phyloP scores from a whole-genome alignment of 1,139 yeast species.

The Sporopachydermia cereana region DNA sequence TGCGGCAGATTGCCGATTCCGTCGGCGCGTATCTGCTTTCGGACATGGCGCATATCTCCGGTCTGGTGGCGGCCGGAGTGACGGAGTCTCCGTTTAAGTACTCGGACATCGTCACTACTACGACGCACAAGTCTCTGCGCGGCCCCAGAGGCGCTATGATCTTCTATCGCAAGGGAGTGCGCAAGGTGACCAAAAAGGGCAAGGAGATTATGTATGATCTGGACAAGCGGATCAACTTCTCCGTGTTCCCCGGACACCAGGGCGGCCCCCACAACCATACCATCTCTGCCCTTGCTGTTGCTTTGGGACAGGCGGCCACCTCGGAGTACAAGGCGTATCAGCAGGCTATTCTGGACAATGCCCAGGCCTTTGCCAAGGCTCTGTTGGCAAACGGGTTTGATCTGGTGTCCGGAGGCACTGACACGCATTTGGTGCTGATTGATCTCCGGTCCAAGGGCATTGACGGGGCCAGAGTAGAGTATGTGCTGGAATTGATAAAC shows the following conservation, averaged over 20 bases:
- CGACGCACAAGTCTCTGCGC: slow-evolving; percentile 93
- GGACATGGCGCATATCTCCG: slow-evolving; percentile 97
- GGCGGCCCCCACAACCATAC: slow-evolving; percentile 99
- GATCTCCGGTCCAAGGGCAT: slow-evolving; percentile 75
- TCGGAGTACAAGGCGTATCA: slow-evolving; percentile 87
- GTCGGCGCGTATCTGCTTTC: slow-evolving; percentile 87
- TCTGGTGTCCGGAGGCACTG: slow-evolving; percentile 88
- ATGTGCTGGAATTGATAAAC: slow-evolving; percentile 78
- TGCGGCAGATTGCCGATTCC: slow-evolving; percentile 80
- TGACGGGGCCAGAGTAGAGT: slow-evolving; percentile 94
- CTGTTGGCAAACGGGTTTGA: slow-evolving; percentile 58
- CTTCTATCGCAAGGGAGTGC: slow-evolving; percentile 86
- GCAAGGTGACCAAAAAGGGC: slow-evolving; percentile 78
- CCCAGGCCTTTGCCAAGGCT: slow-evolving; percentile 62
- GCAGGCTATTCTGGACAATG: slow-evolving; percentile 68
- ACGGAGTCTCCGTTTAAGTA: slow-evolving; percentile 88
- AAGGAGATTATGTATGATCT: slow-evolving; percentile 78
- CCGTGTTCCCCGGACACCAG: slow-evolving; percentile 98
- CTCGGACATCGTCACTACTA: slow-evolving; percentile 93
- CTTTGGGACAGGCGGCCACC: slow-evolving; percentile 76
- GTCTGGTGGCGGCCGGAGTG: slow-evolving; percentile 87
- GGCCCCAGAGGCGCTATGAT: slow-evolving; percentile 99
- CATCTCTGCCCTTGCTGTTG: slow-evolving; percentile 89
- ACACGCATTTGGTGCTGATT: slow-evolving; percentile 82
- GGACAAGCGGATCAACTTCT: slow-evolving; percentile 83